These are phyloP conservation scores for Aciculosporium take DNA, from an alignment of 2,329 filamentous ascomycete genomes.

Conservation along the genomic window DNA sequence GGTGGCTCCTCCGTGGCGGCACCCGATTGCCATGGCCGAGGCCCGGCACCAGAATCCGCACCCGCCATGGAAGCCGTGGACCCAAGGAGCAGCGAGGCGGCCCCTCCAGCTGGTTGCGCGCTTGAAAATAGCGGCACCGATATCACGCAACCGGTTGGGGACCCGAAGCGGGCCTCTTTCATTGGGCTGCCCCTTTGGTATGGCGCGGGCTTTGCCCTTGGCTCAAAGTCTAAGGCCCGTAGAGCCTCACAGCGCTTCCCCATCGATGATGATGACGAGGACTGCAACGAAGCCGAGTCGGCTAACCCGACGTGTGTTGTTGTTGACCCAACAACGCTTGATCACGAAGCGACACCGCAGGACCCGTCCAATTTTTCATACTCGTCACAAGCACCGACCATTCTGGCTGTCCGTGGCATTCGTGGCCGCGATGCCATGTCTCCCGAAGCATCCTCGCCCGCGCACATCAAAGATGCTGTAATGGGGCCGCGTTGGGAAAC, in stretches of 20 bases:
- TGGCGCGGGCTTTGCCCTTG: slow-evolving; percentile 39
- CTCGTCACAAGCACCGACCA: not conserved
- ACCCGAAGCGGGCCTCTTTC: slow-evolving; percentile 32
- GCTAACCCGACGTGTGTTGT: too few relatives aligned
- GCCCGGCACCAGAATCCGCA: not conserved
- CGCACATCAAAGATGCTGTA: not conserved
- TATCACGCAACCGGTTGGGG: slow-evolving; percentile 9
- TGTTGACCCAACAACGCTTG: not conserved
- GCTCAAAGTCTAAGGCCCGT: slow-evolving; percentile 14
- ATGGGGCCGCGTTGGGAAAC: not conserved
- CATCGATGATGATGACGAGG: slow-evolving; percentile 19
- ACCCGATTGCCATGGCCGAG: slow-evolving; percentile 8
- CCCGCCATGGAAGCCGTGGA: not conserved
- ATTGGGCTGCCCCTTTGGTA: slow-evolving; percentile 43
- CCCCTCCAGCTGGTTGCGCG: not conserved
- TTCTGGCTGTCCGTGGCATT: not conserved
- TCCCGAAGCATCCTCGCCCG: not conserved
- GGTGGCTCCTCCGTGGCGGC: slow-evolving; percentile 21
- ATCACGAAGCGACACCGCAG: not conserved
- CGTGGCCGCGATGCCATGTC: not conserved
- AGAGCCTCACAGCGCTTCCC: slow-evolving; percentile 21
- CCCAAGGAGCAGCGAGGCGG: not conserved
- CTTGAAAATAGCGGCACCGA: slow-evolving; percentile 5
- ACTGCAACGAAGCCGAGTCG: slow-evolving; percentile 1
- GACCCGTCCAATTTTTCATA: not conserved